Evolutionary conservation across 192 early-diverging fungal species (phyloP).

Genomic region (Coemansia sp.): DNA sequence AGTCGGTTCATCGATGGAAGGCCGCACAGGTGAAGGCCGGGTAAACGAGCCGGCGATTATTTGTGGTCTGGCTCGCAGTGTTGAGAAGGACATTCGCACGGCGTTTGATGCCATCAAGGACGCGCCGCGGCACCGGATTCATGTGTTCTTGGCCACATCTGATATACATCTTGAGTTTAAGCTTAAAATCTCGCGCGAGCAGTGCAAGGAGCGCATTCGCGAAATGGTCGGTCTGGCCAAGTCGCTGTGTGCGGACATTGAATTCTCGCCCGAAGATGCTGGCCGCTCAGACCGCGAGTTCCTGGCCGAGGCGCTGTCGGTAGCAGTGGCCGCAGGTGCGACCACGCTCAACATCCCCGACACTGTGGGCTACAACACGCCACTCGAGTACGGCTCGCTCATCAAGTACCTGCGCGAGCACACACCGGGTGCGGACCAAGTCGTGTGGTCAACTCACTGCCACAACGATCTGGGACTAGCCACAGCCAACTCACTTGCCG

Average conservation of each 20-base stretch:
- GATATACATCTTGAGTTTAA: constrained; percentile 96
- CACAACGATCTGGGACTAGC: constrained; percentile 97
- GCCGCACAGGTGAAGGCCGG: constrained; percentile 68
- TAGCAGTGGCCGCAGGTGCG: constrained; percentile 87
- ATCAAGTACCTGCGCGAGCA: constrained; percentile 80
- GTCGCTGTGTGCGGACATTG: constrained; percentile 81
- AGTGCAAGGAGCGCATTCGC: constrained; percentile 80
- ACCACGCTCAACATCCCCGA: constrained; percentile 98
- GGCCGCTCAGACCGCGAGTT: constrained; percentile 89
- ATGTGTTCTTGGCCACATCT: constrained; percentile 94
- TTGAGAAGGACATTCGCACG: constrained; percentile 80
- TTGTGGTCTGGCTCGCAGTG: constrained; percentile 85
- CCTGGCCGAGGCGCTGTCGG: constrained; percentile 75
- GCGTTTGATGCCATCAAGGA: constrained; percentile 85
- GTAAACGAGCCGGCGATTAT: constrained; percentile 76
- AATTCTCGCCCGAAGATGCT: constrained; percentile 96
- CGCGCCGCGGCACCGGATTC: constrained; percentile 87
- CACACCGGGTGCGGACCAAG: constrained; percentile 68
- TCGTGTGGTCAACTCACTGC: constrained; percentile 93
- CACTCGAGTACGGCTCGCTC: constrained; percentile 83
- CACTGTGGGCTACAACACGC: constrained; percentile 94
- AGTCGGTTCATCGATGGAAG: constrained; percentile 81
- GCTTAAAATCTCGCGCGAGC: constrained; percentile 83
- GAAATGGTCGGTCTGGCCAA: constrained; percentile 79
- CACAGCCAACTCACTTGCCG: constrained; percentile 93